Evolutionary conservation across 176 grass and related monocot genomes (phyloP).

Genomic region (Metroxylon sagu): DNA sequence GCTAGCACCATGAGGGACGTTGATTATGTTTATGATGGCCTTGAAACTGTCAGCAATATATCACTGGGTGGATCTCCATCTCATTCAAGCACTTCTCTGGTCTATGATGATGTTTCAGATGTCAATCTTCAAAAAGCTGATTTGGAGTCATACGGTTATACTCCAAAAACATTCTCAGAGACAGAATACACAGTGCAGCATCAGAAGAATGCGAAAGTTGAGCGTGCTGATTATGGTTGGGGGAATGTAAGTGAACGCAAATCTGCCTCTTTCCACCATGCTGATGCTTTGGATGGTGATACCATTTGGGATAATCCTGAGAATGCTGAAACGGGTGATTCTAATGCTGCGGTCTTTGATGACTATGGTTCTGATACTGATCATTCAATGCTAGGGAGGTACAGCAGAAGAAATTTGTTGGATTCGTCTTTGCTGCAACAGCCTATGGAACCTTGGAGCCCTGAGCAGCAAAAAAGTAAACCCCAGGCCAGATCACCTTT

Average conservation of each 20-base stretch:
- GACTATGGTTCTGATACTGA: conserved; percentile 57
- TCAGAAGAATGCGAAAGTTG: background rate
- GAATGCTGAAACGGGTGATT: conserved; percentile 21
- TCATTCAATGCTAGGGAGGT: background rate
- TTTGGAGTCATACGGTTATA: background rate
- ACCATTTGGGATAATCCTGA: conserved; percentile 24
- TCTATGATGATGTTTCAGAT: background rate
- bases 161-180: background rate
- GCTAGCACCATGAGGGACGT: background rate
- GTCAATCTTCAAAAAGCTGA: background rate
- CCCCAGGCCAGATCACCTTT: conserved; percentile 29
- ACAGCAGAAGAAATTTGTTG: conserved; percentile 29
- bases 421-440: conserved; percentile 43
- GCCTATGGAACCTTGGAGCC: conserved; percentile 24
- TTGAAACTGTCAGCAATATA: background rate
- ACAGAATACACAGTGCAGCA: background rate
- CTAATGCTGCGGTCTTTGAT: conserved; percentile 49
- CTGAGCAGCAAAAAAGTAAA: conserved; percentile 27
- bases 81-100: conserved; percentile 13
- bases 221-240: no score
- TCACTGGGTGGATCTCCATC: conserved; percentile 14
- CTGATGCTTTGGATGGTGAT: conserved; percentile 18
- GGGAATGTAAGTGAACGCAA: background rate
- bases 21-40: no score
- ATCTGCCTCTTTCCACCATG: conserved; percentile 21